Conservation (phyloP, 2,329 filamentous ascomycete species). For the Coniochaeta sp. region DNA sequence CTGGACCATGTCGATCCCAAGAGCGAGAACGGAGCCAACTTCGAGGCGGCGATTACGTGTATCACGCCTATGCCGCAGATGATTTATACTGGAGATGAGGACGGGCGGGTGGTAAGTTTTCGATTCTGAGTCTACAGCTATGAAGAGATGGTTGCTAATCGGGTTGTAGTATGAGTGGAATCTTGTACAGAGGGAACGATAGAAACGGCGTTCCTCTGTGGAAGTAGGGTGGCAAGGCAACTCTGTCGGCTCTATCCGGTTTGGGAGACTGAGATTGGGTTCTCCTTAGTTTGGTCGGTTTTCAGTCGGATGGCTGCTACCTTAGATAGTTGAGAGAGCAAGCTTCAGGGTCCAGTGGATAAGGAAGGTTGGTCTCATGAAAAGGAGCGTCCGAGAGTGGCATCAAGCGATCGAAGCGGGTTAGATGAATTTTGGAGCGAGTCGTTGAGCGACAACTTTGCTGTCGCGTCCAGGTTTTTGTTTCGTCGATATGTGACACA, state of each 20-base stretch:
- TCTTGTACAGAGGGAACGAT: slow-evolving; percentile 49
- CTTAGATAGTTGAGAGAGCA: not conserved
- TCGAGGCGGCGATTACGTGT: slow-evolving; percentile 70
- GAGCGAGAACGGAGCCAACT: slow-evolving; percentile 50
- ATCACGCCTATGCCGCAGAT: slow-evolving; percentile 75
- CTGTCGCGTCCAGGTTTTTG: not conserved
- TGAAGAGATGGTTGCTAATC: slow-evolving; percentile 8
- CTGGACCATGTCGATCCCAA: slow-evolving; percentile 72
- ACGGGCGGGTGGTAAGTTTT: slow-evolving; percentile 73
- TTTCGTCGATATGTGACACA: not conserved
- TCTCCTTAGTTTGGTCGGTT: not conserved
- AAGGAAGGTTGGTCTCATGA: not conserved
- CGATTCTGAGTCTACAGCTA: not conserved
- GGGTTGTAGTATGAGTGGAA: slow-evolving; percentile 53
- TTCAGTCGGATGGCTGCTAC: not conserved
- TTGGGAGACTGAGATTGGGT: not conserved
- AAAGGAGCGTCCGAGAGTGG: not conserved
- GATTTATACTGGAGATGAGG: slow-evolving; percentile 91
- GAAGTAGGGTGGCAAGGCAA: not conserved
- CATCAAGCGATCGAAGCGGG: not conserved
- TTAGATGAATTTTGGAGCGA: not conserved
- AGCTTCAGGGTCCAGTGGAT: not conserved
- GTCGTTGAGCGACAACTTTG: not conserved
- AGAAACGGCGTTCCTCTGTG: slow-evolving; percentile 16
- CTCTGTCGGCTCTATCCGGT: not conserved